Evolutionary conservation across 495 filamentous ascomycete genomes (phyloP).

Genomic region (Penicillium coprophilum): DNA sequence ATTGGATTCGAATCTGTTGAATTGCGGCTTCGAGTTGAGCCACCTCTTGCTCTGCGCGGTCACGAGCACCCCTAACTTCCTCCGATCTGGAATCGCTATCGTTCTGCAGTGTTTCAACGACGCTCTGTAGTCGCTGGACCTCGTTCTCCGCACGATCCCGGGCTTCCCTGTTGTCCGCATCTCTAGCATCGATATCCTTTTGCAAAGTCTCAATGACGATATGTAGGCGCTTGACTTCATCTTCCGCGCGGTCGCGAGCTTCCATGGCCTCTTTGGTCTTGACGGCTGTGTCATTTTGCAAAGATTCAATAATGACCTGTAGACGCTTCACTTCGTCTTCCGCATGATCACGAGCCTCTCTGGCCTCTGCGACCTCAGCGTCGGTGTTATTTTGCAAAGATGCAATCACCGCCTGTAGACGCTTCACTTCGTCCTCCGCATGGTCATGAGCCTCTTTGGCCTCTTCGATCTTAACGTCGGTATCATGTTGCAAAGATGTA

Average conservation of each 20-base stretch:
- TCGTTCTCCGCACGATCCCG: slow-evolving; percentile 16
- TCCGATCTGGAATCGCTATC: slow-evolving; percentile 14
- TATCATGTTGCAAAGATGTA: slow-evolving; percentile 10
- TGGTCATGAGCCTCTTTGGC: slow-evolving; percentile 14
- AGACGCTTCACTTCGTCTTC: slow-evolving; percentile 9
- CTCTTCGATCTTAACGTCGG: slow-evolving; percentile 3
- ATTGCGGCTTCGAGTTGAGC: slow-evolving; percentile 40
- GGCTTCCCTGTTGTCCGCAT: slow-evolving; percentile 18
- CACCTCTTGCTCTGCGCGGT: slow-evolving; percentile 33
- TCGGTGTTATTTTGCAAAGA: slow-evolving; percentile 1
- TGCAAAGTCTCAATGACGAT: slow-evolving; percentile 10
- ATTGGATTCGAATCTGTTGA: slow-evolving; percentile 37
- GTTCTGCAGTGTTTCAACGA: slow-evolving; percentile 17
- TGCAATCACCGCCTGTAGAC: slow-evolving; percentile 14
- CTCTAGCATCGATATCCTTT: slow-evolving; percentile 6
- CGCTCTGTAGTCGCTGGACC: slow-evolving; percentile 23
- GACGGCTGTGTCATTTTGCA: slow-evolving; percentile 9
- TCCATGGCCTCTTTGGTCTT: slow-evolving; percentile 18
- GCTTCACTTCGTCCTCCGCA: slow-evolving; percentile 16
- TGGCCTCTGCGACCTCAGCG: background rate
- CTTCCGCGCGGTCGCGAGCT: slow-evolving; percentile 15
- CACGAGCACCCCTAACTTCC: slow-evolving; percentile 27
- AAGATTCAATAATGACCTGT: background rate
- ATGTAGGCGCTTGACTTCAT: slow-evolving; percentile 25
- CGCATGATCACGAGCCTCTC: background rate